These are phyloP conservation scores for Botrytis aclada DNA, from an alignment of 2,329 filamentous ascomycete species.

Conservation along the genomic window DNA sequence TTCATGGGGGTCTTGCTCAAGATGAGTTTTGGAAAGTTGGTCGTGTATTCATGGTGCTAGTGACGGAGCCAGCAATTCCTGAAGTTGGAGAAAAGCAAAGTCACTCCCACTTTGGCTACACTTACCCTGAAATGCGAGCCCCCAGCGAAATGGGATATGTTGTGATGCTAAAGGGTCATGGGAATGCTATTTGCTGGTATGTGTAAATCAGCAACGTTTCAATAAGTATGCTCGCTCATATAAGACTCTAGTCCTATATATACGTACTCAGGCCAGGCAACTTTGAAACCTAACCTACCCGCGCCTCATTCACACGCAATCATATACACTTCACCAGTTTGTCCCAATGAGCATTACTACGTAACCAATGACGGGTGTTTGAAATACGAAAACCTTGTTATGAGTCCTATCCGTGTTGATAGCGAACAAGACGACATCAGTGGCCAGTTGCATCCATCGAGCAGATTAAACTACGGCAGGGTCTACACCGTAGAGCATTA, in stretches of 20 bases:
- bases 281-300: slow-evolving; percentile 26
- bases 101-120: slow-evolving; percentile 16
- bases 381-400: slow-evolving; percentile 22
- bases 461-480: slow-evolving; percentile 32
- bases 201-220: no score
- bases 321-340: not conserved
- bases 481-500: slow-evolving; percentile 32
- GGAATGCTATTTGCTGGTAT: slow-evolving; percentile 29
- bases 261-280: slow-evolving; percentile 29
- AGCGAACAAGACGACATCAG: slow-evolving; percentile 10
- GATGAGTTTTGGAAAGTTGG: slow-evolving; percentile 26
- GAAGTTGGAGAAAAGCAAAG: slow-evolving; percentile 11
- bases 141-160: slow-evolving; percentile 32
- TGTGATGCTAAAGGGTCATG: slow-evolving; percentile 26
- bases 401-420: slow-evolving; percentile 26
- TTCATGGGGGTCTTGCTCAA: not conserved
- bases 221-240: not conserved
- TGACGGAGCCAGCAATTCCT: slow-evolving; percentile 27
- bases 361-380: rapidly evolving
- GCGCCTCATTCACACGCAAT: not conserved
- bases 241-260: slow-evolving; percentile 25
- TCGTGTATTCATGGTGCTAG: slow-evolving; percentile 32
- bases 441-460: slow-evolving; percentile 1
- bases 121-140: slow-evolving; percentile 19
- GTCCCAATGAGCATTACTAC: not conserved